Base-by-base conservation (phyloP, 805 yeast species). In the Kodamaea nitidulidarum region DNA sequence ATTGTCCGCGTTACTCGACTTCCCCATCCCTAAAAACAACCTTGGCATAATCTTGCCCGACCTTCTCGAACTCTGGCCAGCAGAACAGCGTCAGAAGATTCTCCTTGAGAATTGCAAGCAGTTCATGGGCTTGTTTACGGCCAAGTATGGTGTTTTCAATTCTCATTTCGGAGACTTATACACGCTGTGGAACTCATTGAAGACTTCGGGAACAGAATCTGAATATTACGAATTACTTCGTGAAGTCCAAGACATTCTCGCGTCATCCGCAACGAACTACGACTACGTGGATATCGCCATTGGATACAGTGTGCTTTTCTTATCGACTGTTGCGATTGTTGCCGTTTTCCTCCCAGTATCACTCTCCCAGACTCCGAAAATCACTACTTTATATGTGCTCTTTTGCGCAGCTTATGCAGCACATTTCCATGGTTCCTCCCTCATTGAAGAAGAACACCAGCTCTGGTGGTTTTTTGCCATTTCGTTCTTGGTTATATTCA, bases 391-490 rank as follows among this genome's bases (percentile, higher is more conserved):
- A 11, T 38, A 31, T 12, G 10, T 33, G 9, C 34, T 67, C 0
- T 71, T 80, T 39, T 74, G 81, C 2, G 26, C 68, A 0, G 11
- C 54, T 2, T 68, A 62, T 48, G 71, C 86, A 0, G 71, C 82
- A 47, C 87, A 90, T 63, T 96, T 90, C 8, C 87, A 95, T 44
- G 90, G 96, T 18, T 67, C 73, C 4, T 66, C 72, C 3, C 69
- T 90, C 41, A 84, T 93, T 12, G 98, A 93, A 54, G 98, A 93
- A 58, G 98, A 93, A 55, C 95, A 93, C 55, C 96, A 90, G 55
- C 59, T 90, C 12, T 93, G 98, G 98, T 93, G 95, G 86, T 84
- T 59, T 28, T 50, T 62, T 12, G 48, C 61, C 3, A 38, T 56
- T 1, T 34, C 52, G 10, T 43, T 44, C 24, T 39, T 51, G 4